Base-by-base conservation (phyloP, 2,329 filamentous ascomycete species). In the Mycocentrospora acerina region DNA sequence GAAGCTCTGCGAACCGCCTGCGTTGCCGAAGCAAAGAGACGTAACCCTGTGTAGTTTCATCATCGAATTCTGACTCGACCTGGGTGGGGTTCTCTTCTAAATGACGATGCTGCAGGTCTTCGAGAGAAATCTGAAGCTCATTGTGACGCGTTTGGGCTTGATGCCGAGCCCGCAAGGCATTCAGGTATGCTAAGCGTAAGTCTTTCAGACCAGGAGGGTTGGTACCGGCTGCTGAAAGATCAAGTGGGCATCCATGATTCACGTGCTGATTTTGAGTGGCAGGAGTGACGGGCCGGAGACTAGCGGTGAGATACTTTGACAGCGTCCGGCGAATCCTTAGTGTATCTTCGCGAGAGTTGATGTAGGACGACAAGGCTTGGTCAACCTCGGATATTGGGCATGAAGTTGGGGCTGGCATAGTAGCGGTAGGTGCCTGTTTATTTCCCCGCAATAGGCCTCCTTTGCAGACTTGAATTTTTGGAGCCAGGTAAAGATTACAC, bases 1-100 rank as follows among this genome's bases (percentile, higher is more conserved):
- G 67, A 2, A 77, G 57, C 42, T 73, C 74, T 32, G 65, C 62
- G 46, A 70, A 64, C n/a, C 66, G 67, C 12, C 68, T 67, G 24
- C 71, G 71, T 42, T 74, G 70, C 26, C 67, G 71, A 15, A 76
- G 63, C 13, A 77, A 61, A 14, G 59, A 43, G 11, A 75, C 59
- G 48, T 77, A 76, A 26, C 64, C 41, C 37, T 44, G 45, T 15
- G 55, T 48, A 13, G 42, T 45, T 28, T 57, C 61, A 37, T 60
- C 55, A 29, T 61, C 60, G 25, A 64, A 48, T 4, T 62, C 49
- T 6, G 59, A 44, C 15, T 67, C 45, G 26, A 60, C 52, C 29
- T 70, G 60, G 4, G 57, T 37, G 2, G 57, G 49, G 7, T 47
- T 45, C 17, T 61, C 57, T n/a, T 47, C 35, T 8, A 48, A 12